phyloP scores from a whole-genome alignment of 2,329 filamentous ascomycete genomes.

The Hypoxylon rubiginosum region DNA sequence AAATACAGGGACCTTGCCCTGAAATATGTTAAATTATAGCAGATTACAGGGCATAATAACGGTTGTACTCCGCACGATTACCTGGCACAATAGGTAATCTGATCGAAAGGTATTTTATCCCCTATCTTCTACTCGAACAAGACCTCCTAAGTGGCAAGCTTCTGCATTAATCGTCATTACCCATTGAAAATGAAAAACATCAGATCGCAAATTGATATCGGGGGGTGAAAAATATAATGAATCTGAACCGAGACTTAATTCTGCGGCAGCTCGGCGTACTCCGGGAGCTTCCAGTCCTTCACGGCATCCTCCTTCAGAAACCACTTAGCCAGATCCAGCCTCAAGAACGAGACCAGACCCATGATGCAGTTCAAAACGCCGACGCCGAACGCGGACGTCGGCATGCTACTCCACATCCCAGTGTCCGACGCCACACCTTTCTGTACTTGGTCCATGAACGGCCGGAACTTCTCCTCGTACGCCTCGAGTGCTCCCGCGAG shows the following conservation, averaged over 20 bases:
- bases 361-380: slow-evolving; percentile 50
- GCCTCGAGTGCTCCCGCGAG: slow-evolving; percentile 50
- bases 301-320: slow-evolving; percentile 51
- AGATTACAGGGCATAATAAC: too few relatives aligned
- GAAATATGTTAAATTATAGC: too few relatives aligned
- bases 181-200: too few relatives aligned
- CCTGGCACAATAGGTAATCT: too few relatives aligned
- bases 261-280: slow-evolving; percentile 49
- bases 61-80: too few relatives aligned
- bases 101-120: too few relatives aligned
- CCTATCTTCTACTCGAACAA: too few relatives aligned
- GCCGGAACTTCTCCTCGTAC: slow-evolving; percentile 57
- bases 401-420: slow-evolving; percentile 33
- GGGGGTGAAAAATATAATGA: too few relatives aligned
- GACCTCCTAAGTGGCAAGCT: too few relatives aligned
- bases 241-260: not conserved
- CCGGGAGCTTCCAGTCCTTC: slow-evolving; percentile 55
- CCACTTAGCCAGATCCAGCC: slow-evolving; percentile 52
- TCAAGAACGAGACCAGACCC: slow-evolving; percentile 51
- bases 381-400: slow-evolving; percentile 52
- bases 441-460: slow-evolving; percentile 57
- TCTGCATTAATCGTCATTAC: too few relatives aligned
- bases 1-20: too few relatives aligned
- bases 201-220: too few relatives aligned
- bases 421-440: slow-evolving; percentile 39